Evolutionary conservation across 306 rosid genomes (phyloP).

Genomic region (Cicer judaicum): DNA sequence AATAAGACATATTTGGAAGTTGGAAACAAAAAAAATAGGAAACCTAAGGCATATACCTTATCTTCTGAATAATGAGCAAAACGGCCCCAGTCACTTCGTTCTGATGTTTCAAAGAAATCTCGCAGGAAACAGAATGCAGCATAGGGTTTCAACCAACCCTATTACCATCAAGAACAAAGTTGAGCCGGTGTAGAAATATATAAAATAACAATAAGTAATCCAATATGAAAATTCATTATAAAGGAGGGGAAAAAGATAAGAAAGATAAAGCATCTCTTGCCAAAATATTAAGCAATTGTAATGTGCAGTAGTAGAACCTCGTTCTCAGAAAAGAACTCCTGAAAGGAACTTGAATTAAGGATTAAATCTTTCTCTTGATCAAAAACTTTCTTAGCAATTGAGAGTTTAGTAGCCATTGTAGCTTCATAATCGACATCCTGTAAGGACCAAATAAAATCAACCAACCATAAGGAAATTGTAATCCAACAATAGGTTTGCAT

Average conservation of each 20-base stretch:
- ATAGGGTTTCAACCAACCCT: conserved; percentile 97
- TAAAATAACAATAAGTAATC: conserved; percentile 23
- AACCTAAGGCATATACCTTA: conserved; percentile 57
- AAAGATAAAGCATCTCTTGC: conserved; percentile 18
- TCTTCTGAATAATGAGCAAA: conserved; percentile 74
- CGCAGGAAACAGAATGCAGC: conserved; percentile 94
- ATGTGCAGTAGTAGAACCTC: conserved; percentile 60
- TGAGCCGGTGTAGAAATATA: conserved; percentile 31
- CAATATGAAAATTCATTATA: conserved; percentile 24
- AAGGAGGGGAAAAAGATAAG: conserved; percentile 7
- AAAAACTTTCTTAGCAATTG: conserved; percentile 86
- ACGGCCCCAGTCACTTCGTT: conserved; percentile 92
- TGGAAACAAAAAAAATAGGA: neutral
- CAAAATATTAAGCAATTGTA: conserved; percentile 32
- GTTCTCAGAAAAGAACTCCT: conserved; percentile 73
- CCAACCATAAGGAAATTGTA: conserved; percentile 37
- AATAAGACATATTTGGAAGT: neutral
- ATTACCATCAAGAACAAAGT: conserved; percentile 48
- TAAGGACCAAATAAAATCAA: conserved; percentile 37
- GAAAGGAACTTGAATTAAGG: conserved; percentile 74
- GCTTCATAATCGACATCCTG: conserved; percentile 96
- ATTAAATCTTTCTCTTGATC: conserved; percentile 69
- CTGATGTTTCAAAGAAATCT: conserved; percentile 96
- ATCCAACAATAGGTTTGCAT: conserved; percentile 25
- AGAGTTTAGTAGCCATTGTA: conserved; percentile 76